Evolutionary conservation across 208 protist species (phyloP), one percentile per base, ranked within the genome.

Genomic region (Eutreptiella sp.): DNA sequence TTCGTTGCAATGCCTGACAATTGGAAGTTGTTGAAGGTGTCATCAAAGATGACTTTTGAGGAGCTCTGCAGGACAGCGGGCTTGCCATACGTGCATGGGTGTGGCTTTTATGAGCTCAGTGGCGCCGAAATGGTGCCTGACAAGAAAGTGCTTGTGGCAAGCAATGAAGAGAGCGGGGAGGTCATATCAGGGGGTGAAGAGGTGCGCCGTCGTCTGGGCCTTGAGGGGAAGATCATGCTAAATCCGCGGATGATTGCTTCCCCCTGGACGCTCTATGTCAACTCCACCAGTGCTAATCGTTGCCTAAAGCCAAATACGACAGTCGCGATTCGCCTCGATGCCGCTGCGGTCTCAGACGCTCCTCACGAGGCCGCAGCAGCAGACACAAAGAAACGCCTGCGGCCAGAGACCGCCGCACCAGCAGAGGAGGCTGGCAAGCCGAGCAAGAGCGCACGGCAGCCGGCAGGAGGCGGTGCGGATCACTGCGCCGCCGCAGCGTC

Each of bases 211-310:
- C 7, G 7, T 9, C 48, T 55, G 21, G 21, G 21, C 7, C 33
- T 55, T 14, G 29, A 14, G 16, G 31, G 21, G 16, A 21, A 46
- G 16, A 46, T 32, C 11, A 14, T 11, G 14, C 16, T 55, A 7
- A 9, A 9, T 21, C 9, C 21, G 31, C 9, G 5, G 34, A 16
- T 26, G 11, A 21, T 55, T 14, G 29, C 48, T 11, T 23, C 36
- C 16, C 31, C 31, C 11, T 55, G 48, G 48, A 55, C 48, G 31
- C 48, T 55, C 16, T 55, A 55, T 32, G 48, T 55, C n/a, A n/a
- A n/a, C n/a, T n/a, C n/a, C n/a, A n/a, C n/a, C n/a, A n/a, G n/a
- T n/a, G n/a, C n/a, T n/a, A n/a, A n/a, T n/a, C n/a, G n/a, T n/a
- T n/a, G n/a, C n/a, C n/a, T n/a, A n/a, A n/a, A n/a, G n/a, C n/a